Conservation (phyloP, 1,139 yeast genomes). For the Scheffersomyces stambukii region DNA sequence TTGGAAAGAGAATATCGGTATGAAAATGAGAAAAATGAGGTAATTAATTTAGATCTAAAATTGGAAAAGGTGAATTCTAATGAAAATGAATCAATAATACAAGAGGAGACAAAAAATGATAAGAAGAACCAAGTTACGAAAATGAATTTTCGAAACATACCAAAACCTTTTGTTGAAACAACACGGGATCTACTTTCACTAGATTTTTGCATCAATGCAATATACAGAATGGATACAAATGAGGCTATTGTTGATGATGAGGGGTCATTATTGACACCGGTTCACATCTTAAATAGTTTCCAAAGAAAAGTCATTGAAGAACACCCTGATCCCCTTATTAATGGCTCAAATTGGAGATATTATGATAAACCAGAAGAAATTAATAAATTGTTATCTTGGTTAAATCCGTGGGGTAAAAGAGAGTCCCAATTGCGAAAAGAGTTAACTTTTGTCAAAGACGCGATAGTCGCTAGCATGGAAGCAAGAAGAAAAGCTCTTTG, state of each 20-base stretch:
- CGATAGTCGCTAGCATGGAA: conserved; percentile 52
- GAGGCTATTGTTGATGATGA: conserved; percentile 31
- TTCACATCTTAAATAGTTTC: conserved; percentile 31
- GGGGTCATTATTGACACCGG: conserved; percentile 36
- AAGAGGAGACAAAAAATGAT: conserved; percentile 2
- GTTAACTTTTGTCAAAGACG: conserved; percentile 48
- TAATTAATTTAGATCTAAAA: conserved; percentile 15
- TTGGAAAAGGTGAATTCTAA: conserved; percentile 1
- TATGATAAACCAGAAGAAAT: conserved; percentile 63
- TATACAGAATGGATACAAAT: conserved; percentile 11
- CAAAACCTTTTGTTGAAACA: conserved; percentile 16
- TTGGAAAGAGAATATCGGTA: conserved; percentile 1
- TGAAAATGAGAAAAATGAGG: conserved; percentile 1
- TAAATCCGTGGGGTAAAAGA: conserved; percentile 72
- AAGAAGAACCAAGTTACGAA: conserved; percentile 10
- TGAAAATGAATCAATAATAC: conserved; percentile 1
- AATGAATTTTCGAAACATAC: conserved; percentile 16
- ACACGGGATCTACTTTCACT: conserved; percentile 17
- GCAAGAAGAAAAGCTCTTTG: conserved; percentile 55
- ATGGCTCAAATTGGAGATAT: conserved; percentile 62
- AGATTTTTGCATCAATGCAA: conserved; percentile 15
- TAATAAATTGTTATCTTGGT: conserved; percentile 56
- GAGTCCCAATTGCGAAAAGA: conserved; percentile 70
- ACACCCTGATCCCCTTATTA: conserved; percentile 48
- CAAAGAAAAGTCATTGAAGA: conserved; percentile 73